Base-by-base conservation (phyloP, 2,329 filamentous ascomycete species). In the Diaporthe eres region DNA sequence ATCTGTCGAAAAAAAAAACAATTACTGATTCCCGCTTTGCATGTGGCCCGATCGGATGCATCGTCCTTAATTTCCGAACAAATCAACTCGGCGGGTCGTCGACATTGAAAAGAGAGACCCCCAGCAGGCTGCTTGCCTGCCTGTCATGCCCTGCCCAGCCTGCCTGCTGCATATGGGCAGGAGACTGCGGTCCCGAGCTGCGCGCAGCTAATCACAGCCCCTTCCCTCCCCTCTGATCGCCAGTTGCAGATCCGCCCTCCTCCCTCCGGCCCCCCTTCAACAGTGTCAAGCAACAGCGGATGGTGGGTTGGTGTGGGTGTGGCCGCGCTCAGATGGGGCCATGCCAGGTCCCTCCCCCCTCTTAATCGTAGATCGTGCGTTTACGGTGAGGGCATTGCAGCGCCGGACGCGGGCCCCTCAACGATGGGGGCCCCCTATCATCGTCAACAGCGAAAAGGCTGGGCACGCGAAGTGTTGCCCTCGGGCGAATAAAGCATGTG, bases 381-480 rank as follows among this genome's bases (percentile, higher is more conserved):
- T 17, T 22, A 13, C 4, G 13, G 15, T 13, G 34, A 53, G 17
- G 37, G 22, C 10, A 55, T 31, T 25, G 47, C 49, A 49, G n/a
- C 34, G 65, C 34, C 12, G 34, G 25, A 42, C n/a, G 34, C 65
- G 49, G 49, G 22, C 15, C 42, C 42, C 6, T 47, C n/a, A 28
- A 55, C 47, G 12, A 70, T 55, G 65, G 49, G 19, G 55, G 55
- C 34, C 65, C 49, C 65, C 37, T 70, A 42, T 55, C 65, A 34
- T 65, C 61, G 10, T 49, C 61, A 34, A 22, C 28, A 34, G 22
- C 13, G 10, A 63, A 34, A 42, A 55, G 15, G 34, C 65, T 70
- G 49, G 65, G 65, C 65, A 25, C 65, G 65, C 65, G 49, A 70
- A 70, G 65, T 70, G 34, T 70, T 70, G 65, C 65, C 65, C 65